Base-by-base conservation (phyloP, 2,329 filamentous ascomycete species). In the Cladosporium cucumerinum region DNA sequence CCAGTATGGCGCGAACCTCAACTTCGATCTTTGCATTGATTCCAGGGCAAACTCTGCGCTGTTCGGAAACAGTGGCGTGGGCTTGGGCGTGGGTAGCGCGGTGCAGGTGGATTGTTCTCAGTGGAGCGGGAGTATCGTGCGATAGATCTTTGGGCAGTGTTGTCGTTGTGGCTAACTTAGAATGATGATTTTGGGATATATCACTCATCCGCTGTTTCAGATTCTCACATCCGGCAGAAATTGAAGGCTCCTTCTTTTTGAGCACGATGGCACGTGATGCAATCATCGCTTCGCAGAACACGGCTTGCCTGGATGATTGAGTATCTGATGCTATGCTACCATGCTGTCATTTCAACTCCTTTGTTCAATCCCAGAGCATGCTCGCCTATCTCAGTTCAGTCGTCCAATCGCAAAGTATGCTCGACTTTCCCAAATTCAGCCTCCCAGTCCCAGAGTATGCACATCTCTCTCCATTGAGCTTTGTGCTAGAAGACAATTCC, bases 21-120 rank as follows among this genome's bases (percentile, higher is more conserved):
- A 80, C 69, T 79, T 80, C 67, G 77, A 80, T 63, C 71, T 79
- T 36, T 80, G 78, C 71, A 74, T 71, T 25, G 78, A 80, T 64
- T 73, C 72, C 12, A 77, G 75, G 14, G 78, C 78, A 8, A 70
- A 69, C 16, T 68, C 59, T 8, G 78, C 78, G 3, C 69, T 80
- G 58, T 80, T 80, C 61, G 73, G 72, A 1, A 69, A 67, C 51
- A 67, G 65, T 30, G 72, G 72, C 10, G 71, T 73, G n/a, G 73
- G 74, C 0, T 63, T 76, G 60, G 75, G 71, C 10, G 66, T 73
- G n/a, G 77, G 76, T 0, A 74, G 66, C 21, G 77, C 77, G 43
- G 66, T 60, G 51, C 52, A 75, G 67, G 76, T 77, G 3, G 67
- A 62, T 60, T 76, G 74, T 57, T 57, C 26, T 6, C 21, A 66